Percentiles rank a stretch among this genome's conserved stretches.
Evolutionary conservation across 108 stramenopile genomes (phyloP).

Genomic region (Asterionellopsis glacialis): DNA sequence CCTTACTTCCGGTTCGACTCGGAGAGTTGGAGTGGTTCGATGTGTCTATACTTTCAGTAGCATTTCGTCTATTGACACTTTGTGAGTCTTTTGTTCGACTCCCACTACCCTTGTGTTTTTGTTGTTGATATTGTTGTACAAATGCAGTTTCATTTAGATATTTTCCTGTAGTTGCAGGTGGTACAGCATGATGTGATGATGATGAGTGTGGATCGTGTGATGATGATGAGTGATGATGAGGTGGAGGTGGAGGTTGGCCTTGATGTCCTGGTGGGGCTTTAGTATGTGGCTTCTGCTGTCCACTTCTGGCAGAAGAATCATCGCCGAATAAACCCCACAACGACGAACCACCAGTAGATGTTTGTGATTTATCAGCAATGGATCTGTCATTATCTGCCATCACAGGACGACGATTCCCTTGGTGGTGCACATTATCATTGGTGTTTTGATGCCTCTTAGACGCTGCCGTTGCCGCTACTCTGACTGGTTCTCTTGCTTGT

Average conservation of each 20-base stretch:
- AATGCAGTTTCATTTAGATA: slow-evolving; percentile 14
- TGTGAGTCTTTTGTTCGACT: neutral
- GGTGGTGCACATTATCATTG: neutral
- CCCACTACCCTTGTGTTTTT: slow-evolving; percentile 8
- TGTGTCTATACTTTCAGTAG: slow-evolving; percentile 1
- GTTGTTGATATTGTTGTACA: slow-evolving; percentile 1
- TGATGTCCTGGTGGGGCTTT: neutral
- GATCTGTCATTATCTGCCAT: too few relatives aligned
- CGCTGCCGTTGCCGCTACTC: too few relatives aligned
- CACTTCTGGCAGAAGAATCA: too few relatives aligned
- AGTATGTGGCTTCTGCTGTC: too few relatives aligned
- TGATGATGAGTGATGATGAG: neutral
- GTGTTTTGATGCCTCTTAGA: neutral
- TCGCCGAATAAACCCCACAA: too few relatives aligned
- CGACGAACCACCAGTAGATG: too few relatives aligned
- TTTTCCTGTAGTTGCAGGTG: slow-evolving; percentile 15
- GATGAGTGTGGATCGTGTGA: neutral
- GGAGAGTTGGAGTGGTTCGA: neutral
- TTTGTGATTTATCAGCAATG: too few relatives aligned
- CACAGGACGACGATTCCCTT: neutral
- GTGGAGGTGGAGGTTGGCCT: neutral
- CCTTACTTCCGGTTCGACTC: neutral
- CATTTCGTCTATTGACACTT: neutral
- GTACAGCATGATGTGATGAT: neutral
- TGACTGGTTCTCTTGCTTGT: too few relatives aligned